Evolutionary conservation across 371 early-diverging fungal genomes (phyloP).

Genomic region (Lichtheimia ornata): DNA sequence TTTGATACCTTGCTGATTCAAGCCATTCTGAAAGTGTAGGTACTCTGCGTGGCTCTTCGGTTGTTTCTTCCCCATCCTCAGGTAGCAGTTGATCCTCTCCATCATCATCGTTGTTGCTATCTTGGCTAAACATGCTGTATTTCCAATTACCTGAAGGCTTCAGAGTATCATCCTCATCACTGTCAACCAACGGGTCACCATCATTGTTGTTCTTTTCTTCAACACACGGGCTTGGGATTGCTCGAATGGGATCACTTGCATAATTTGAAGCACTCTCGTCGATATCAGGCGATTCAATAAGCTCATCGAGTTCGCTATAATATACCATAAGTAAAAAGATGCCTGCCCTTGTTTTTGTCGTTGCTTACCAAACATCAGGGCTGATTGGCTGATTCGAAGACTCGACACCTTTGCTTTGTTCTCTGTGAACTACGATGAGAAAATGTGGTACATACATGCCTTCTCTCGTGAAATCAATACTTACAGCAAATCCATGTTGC

Average conservation of each 20-base stretch:
- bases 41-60: neutral
- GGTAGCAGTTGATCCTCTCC: conserved; percentile 8
- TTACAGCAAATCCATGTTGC: neutral
- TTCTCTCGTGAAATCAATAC: neutral
- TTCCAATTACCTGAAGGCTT: conserved; percentile 6
- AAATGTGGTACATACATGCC: neutral
- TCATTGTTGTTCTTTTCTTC: neutral
- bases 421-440: neutral
- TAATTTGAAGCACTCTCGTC: too few relatives aligned
- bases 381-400: neutral
- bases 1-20: neutral
- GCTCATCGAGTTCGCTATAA: neutral
- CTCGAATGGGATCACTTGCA: neutral
- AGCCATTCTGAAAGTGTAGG: conserved; percentile 5
- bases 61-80: neutral
- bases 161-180: conserved; percentile 6
- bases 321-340: neutral
- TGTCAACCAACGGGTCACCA: neutral
- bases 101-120: neutral
- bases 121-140: conserved; percentile 16
- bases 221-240: neutral
- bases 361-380: neutral
- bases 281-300: neutral
- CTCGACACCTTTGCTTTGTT: neutral
- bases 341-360: neutral